Base-by-base conservation (phyloP, 257 asterid genomes). In the Lycium ferocissimum region DNA sequence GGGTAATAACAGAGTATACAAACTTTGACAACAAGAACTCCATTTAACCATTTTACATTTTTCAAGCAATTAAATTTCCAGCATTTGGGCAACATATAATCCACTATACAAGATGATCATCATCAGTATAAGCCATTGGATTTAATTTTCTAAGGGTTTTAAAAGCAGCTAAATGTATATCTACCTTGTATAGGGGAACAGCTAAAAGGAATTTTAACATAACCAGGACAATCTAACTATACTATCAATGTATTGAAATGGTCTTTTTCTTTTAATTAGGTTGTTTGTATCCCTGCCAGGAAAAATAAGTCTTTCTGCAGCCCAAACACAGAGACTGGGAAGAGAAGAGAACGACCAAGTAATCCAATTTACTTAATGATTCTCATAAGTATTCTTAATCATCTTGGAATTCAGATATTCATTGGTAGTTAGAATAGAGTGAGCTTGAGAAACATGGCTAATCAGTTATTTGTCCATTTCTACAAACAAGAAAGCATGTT, bases 191-290 rank as follows among this genome's bases (percentile, higher is more conserved):
- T 72, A 9, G 80, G 1, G 1, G 12, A 73, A 73, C 80, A 73
- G 9, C 11, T n/a, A 45, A 73, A 47, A 45, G 80, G 18, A 73
- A 7, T 45, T 73, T 45, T 45, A 20, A 45, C 17, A 73, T n/a
- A 67, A 12, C 75, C 81, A 75, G 47, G 81, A 13, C n/a, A 75
- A 51, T 75, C 45, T 22, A 75, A 22, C 59, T 75, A 49, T 61
- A 22, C 22, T 7, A 22, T 49, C 62, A 75, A 75, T 33, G 59
- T 49, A 22, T 18, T 26, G 12, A 75, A 51, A 13, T 75, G 62
- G 62, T 14, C 8, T 49, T 70, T 75, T 7, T 4, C 81, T 57
- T 75, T 22, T 13, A 75, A 51, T 7, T 75, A 49, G 45, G 81
- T 51, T 9, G 57, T 49, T 75, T 49, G 38, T 49, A 22, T 13